phyloP scores from a whole-genome alignment of 225 moss, liverwort and hornwort genomes.

The Marchantia paleacea region DNA sequence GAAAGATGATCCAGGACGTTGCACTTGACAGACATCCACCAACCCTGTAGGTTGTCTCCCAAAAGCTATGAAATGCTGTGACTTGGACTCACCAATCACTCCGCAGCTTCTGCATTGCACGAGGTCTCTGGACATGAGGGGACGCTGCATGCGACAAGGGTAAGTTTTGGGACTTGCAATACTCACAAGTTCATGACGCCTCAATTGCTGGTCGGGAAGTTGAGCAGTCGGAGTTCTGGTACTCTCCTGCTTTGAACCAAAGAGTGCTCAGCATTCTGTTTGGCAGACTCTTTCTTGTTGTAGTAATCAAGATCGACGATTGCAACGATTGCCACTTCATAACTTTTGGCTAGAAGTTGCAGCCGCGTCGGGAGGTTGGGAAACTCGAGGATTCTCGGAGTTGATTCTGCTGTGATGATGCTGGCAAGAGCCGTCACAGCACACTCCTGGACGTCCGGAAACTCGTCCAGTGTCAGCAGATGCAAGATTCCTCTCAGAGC shows the following conservation, averaged over 20 bases:
- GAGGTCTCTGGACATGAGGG: no score
- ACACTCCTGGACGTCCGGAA: slow-evolving; percentile 17
- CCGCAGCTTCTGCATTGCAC: no score
- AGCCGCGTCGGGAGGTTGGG: background rate
- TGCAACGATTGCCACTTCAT: slow-evolving; percentile 14
- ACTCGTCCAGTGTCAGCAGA: background rate
- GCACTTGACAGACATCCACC: no score
- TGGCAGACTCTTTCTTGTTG: slow-evolving; percentile 3
- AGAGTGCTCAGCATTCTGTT: slow-evolving; percentile 18
- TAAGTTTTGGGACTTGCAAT: background rate
- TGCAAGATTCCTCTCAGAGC: background rate
- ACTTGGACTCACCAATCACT: no score
- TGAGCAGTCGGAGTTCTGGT: slow-evolving; percentile 17
- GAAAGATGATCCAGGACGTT: no score
- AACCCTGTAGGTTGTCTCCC: no score
- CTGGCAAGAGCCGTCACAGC: slow-evolving; percentile 13
- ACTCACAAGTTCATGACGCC: background rate
- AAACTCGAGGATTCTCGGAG: slow-evolving; percentile 16
- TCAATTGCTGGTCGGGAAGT: slow-evolving; percentile 13
- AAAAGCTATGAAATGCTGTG: no score
- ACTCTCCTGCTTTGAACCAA: slow-evolving; percentile 23
- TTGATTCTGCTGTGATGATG: slow-evolving; percentile 11
- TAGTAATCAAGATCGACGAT: slow-evolving; percentile 18
- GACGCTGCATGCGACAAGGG: no score
- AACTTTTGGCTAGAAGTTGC: background rate